A percentile compares a stretch with the other conserved stretches of the same genome.
phyloP scores from a whole-genome alignment of 1,139 yeast genomes.

The Kodamaea suecica region DNA sequence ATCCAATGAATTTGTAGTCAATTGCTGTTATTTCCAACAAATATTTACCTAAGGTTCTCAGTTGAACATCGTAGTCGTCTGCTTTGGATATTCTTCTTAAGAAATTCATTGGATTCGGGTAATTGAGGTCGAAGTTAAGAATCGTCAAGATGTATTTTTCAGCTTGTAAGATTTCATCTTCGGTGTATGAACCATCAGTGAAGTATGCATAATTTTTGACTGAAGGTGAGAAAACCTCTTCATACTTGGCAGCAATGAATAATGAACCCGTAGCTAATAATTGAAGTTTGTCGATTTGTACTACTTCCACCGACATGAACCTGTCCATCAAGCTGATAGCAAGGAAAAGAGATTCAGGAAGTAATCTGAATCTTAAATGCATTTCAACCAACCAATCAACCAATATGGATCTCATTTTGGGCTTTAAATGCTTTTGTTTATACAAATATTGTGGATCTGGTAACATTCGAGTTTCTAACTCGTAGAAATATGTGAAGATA shows the following conservation, averaged over 20 bases:
- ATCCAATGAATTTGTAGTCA: conserved; percentile 77
- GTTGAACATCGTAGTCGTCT: conserved; percentile 89
- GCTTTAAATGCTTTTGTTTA: conserved; percentile 73
- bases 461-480: conserved; percentile 69
- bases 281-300: conserved; percentile 82
- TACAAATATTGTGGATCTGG: conserved; percentile 75
- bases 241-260: conserved; percentile 92
- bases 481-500: conserved; percentile 76
- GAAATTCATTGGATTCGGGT: conserved; percentile 94
- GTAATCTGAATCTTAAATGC: conserved; percentile 78
- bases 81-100: conserved; percentile 91
- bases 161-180: conserved; percentile 82
- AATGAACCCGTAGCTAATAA: conserved; percentile 86
- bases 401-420: conserved; percentile 82
- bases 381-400: conserved; percentile 96
- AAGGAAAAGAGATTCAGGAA: conserved; percentile 87
- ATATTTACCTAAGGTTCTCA: conserved; percentile 89
- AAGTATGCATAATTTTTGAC: conserved; percentile 85
- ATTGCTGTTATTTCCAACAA: conserved; percentile 77
- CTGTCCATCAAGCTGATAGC: conserved; percentile 91
- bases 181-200: conserved; percentile 80
- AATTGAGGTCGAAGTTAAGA: conserved; percentile 74
- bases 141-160: conserved; percentile 79
- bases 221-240: conserved; percentile 90
- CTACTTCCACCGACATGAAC: conserved; percentile 75